phyloP scores from a whole-genome alignment of 1,284 basidiomycete genomes.

The Leccinum holopus region DNA sequence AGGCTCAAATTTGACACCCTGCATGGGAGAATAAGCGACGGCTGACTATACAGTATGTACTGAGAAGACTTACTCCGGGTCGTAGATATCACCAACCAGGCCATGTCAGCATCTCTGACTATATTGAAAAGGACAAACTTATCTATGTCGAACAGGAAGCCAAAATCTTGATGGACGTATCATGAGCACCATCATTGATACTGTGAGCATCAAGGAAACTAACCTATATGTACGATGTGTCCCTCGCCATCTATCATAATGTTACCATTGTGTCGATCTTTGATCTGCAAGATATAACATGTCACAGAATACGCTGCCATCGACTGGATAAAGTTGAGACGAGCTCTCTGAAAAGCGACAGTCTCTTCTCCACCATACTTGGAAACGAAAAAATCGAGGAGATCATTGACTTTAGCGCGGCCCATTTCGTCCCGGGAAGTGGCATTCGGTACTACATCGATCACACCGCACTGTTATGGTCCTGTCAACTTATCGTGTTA shows the following conservation, averaged over 20 bases:
- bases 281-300: slow-evolving; percentile 97
- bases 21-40: slow-evolving; percentile 14
- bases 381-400: slow-evolving; percentile 92
- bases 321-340: slow-evolving; percentile 96
- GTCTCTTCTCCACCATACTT: slow-evolving; percentile 92
- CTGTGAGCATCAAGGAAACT: slow-evolving; percentile 24
- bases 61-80: slow-evolving; percentile 57
- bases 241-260: slow-evolving; percentile 99
- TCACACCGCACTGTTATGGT: slow-evolving; percentile 82
- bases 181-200: slow-evolving; percentile 7
- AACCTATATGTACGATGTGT: slow-evolving; percentile 93
- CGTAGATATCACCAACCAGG: slow-evolving; percentile 38
- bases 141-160: slow-evolving; percentile 99
- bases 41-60: not conserved
- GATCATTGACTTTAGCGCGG: slow-evolving; percentile 95
- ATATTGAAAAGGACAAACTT: slow-evolving; percentile 42
- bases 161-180: slow-evolving; percentile 72
- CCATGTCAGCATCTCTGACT: slow-evolving; percentile 25
- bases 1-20: slow-evolving; percentile 98
- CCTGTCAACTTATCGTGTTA: slow-evolving; percentile 1
- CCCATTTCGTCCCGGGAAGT: slow-evolving; percentile 99
- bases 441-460: slow-evolving; percentile 97
- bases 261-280: slow-evolving; percentile 98
- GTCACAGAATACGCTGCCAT: slow-evolving; percentile 99
- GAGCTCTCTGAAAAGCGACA: slow-evolving; percentile 88